Conservation (phyloP, 768 basidiomycete species). For the Lentinula lateritia region DNA sequence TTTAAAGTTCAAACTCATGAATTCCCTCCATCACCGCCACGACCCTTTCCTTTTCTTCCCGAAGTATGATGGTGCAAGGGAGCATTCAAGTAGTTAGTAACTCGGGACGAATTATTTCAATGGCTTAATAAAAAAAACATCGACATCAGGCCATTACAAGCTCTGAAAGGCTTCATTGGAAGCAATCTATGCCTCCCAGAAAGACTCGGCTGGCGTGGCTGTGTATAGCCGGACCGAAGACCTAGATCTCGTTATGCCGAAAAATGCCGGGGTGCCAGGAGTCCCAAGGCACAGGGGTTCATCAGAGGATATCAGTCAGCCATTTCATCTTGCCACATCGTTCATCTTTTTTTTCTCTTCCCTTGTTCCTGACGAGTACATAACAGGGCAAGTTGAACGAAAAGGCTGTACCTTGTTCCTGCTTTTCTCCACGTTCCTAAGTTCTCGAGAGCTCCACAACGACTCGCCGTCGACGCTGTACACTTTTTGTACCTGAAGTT, state of each 20-base stretch:
- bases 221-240: not conserved
- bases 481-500: not conserved
- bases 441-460: conserved; percentile 3
- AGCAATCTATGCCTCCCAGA: too few relatives aligned
- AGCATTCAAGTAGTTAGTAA: too few relatives aligned
- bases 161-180: too few relatives aligned
- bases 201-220: not conserved
- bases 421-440: not conserved
- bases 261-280: not conserved
- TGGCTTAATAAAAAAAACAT: too few relatives aligned
- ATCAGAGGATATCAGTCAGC: not conserved
- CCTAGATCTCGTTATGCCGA: not conserved
- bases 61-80: too few relatives aligned
- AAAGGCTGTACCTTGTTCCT: conserved; percentile 1
- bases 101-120: too few relatives aligned
- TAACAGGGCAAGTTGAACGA: not conserved
- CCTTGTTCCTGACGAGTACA: conserved; percentile 4
- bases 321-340: not conserved
- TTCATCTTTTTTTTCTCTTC: not conserved
- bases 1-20: too few relatives aligned
- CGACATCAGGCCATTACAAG: too few relatives aligned
- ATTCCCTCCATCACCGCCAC: too few relatives aligned
- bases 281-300: not conserved
- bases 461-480: not conserved
- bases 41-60: too few relatives aligned